phyloP scores from a whole-genome alignment of 768 basidiomycete species.

The Termitomyces titanicus region DNA sequence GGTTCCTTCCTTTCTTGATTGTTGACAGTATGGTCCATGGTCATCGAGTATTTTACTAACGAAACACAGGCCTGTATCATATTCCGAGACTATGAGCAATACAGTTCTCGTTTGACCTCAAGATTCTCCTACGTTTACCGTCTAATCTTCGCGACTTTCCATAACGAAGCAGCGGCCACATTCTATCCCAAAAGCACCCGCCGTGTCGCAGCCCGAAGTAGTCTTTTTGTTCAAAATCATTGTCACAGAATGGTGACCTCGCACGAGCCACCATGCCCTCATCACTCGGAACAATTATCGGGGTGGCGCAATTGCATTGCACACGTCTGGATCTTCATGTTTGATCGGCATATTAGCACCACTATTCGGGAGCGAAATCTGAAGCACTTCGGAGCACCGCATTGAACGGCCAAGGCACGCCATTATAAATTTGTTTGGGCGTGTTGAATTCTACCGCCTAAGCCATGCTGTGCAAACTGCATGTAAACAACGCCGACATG shows the following conservation, averaged over 20 bases:
- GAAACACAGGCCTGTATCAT: neutral
- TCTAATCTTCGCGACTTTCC: too few species aligned
- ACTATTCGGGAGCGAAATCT: neutral
- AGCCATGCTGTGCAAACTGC: constrained; percentile 7
- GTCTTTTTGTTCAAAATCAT: too few species aligned
- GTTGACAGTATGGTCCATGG: neutral
- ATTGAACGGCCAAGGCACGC: neutral
- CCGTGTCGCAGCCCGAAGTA: too few species aligned
- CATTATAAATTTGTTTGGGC: neutral
- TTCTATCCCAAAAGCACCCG: neutral
- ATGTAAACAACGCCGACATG: neutral
- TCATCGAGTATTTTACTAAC: neutral
- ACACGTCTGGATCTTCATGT: neutral
- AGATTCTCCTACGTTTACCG: too few species aligned
- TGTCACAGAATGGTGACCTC: too few species aligned
- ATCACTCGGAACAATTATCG: neutral
- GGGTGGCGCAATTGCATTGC: neutral
- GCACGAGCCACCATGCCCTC: too few species aligned
- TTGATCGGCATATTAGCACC: neutral
- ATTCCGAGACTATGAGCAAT: neutral
- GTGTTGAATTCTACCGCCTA: neutral
- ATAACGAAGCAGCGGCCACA: too few species aligned
- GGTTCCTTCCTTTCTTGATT: neutral
- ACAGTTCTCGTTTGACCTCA: neutral
- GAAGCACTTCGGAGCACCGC: constrained; percentile 6